Percentiles rank a stretch among this genome's conserved stretches.
Evolutionary conservation across 495 filamentous ascomycete species (phyloP).

Genomic region (Penicillium simplicissimum): DNA sequence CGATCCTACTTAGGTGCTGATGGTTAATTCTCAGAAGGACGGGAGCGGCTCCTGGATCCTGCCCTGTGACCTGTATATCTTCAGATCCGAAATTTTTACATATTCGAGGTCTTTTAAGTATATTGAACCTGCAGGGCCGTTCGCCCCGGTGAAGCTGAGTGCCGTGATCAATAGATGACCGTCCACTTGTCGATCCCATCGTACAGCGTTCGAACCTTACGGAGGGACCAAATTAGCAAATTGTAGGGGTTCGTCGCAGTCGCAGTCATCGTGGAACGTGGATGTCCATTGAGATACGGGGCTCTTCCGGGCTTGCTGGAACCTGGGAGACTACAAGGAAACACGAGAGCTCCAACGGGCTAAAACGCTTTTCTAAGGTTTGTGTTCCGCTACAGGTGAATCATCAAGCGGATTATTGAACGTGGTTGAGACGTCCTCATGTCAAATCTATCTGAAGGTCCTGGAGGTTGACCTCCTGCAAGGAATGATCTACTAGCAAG

Average conservation of each 20-base stretch:
- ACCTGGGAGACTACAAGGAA: neutral
- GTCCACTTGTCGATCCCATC: slow-evolving; percentile 13
- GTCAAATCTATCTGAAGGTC: too few species aligned
- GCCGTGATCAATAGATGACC: slow-evolving; percentile 2
- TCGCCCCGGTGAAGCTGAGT: neutral
- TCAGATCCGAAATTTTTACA: too few species aligned
- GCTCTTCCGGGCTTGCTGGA: too few species aligned
- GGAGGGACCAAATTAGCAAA: neutral
- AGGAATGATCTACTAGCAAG: neutral
- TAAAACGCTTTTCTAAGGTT: neutral
- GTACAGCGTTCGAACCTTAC: neutral
- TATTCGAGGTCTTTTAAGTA: too few species aligned
- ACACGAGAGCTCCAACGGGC: neutral
- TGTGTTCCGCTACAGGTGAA: neutral
- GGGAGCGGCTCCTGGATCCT: too few species aligned
- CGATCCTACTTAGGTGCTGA: too few species aligned
- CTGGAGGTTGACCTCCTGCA: neutral
- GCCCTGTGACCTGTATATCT: too few species aligned
- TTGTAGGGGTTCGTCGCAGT: neutral
- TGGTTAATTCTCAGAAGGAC: too few species aligned
- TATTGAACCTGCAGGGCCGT: neutral
- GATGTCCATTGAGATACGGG: neutral
- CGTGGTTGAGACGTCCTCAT: too few species aligned
- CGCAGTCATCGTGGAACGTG: neutral
- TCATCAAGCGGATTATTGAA: too few species aligned